Base-by-base conservation (phyloP, 2,329 filamentous ascomycete genomes). In the Tolypocladium inflatum region DNA sequence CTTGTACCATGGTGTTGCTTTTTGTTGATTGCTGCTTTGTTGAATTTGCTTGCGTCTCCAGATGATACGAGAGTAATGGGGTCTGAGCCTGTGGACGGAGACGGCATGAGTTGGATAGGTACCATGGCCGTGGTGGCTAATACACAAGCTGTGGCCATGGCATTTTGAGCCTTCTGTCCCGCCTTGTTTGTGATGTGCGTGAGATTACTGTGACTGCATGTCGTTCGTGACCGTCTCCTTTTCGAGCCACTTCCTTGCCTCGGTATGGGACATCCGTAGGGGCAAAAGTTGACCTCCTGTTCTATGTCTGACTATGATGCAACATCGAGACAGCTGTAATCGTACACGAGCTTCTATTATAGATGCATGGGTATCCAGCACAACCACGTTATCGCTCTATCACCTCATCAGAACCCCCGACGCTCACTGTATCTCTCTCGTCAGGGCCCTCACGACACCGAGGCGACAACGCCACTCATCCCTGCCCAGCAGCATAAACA, bases 401-500 rank as follows among this genome's bases (percentile, higher is more conserved):
- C 48, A 35, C 33, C 19, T 2, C 26, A 37, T 37, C 48, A 35
- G 9, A 33, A 9, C 13, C 1, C 10, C 4, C n/a, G 21, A 21
- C 26, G 19, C 48, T 52, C 48, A 52, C 30, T 13, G 30, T 3
- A 30, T n/a, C 35, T 33, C 26, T 7, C 23, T 45, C 4, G 67
- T 48, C 33, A 70, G 41, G 3, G 41, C 56, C 10, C 60, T 62
- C 3, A 72, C 65, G 26, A 64, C 54, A 8, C 55, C 56, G 4
- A 69, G 61, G 4, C 72, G 67, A 51, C 59, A 48, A 9, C 55
- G 59, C 71, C 71, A 73, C 60, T 76, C 73, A 1, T 73, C 64
- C 41, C 66, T 65, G 5, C 73, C 73, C 1, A 76, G 59, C n/a
- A 74, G 60, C 21, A 61, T 60, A 38, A 76, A 66, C 57, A 75